Evolutionary conservation across 164 flowering plant species (phyloP), one percentile per base, ranked within the genome.

Genomic region (Akebia trifoliata): DNA sequence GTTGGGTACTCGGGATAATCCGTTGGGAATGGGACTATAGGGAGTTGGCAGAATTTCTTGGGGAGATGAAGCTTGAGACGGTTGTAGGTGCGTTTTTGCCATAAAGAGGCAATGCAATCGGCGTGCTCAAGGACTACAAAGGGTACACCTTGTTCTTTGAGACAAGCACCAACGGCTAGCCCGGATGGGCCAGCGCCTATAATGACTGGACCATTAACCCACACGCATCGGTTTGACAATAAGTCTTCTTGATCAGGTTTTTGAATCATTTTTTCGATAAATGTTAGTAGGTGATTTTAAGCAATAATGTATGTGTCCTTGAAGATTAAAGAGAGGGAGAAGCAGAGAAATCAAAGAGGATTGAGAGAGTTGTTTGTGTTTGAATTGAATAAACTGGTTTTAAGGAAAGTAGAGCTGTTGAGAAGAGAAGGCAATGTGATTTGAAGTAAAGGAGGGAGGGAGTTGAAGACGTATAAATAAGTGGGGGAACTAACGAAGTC

Each of bases 141-240:
- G 2, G 97, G 97, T 1, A 90, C 97, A 0, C 94, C 91, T 54
- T 84, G 79, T 29, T 72, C 65, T 48, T 75, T 77, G 7, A 90
- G 81, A 61, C 91, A 76, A 6, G 94, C 93, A 0, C 69, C 86
- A 0, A 78, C 83, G 0, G 91, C 95, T 1, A 87, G 72, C 0
- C 97, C 95, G 0, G 95, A 84, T 0, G 97, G 95, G 2, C 97
- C 97, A 0, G 95, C 95, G 0, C 97, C 97, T 0, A 90, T 85
- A 0, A 90, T 80, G 20, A 90, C 80, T 10, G 97, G 97, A 0
- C 97, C 97, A 48, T 87, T 85, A 10, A 90, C 93, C 81, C 88
- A 78, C 17, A 82, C 70, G 57, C 81, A 79, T 12, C 82, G 65
- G 10, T 81, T 50, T 2, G 78, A 36, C 15, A 74, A 70, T 51